These are phyloP conservation scores for Panicum virgatum DNA, from an alignment of 202 grass and related monocot species.

Conservation along the genomic window DNA sequence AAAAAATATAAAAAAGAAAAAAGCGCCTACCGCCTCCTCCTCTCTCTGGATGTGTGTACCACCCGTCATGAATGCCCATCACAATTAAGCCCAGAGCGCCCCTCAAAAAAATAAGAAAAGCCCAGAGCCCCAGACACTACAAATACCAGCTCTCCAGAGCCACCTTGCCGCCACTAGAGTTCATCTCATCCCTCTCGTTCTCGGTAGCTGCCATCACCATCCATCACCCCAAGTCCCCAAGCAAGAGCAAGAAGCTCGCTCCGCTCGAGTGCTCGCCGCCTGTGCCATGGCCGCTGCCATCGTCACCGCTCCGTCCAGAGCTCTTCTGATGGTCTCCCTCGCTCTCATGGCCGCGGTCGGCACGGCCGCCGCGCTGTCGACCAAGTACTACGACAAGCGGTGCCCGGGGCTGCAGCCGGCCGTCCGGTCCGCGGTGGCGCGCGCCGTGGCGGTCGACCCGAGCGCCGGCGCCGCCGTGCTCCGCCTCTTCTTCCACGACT, in stretches of 20 bases:
- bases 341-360: neutral
- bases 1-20: too few species aligned
- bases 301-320: neutral
- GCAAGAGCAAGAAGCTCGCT: neutral
- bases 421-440: constrained; percentile 49
- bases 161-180: neutral
- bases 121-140: too few species aligned
- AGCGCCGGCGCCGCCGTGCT: constrained; percentile 46
- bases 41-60: neutral
- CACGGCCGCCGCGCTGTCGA: constrained; percentile 25
- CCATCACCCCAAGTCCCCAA: neutral
- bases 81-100: neutral
- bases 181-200: neutral
- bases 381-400: constrained; percentile 52
- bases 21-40: too few species aligned
- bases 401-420: constrained; percentile 42
- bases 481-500: constrained; percentile 74
- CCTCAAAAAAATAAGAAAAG: too few species aligned
- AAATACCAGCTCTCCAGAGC: neutral
- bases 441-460: constrained; percentile 30
- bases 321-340: neutral
- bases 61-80: neutral
- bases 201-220: neutral
- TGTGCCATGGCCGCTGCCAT: neutral
- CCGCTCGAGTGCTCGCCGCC: neutral